Evolutionary conservation across 495 filamentous ascomycete genomes (phyloP).

Genomic region (Thermothielavioides terrestris): DNA sequence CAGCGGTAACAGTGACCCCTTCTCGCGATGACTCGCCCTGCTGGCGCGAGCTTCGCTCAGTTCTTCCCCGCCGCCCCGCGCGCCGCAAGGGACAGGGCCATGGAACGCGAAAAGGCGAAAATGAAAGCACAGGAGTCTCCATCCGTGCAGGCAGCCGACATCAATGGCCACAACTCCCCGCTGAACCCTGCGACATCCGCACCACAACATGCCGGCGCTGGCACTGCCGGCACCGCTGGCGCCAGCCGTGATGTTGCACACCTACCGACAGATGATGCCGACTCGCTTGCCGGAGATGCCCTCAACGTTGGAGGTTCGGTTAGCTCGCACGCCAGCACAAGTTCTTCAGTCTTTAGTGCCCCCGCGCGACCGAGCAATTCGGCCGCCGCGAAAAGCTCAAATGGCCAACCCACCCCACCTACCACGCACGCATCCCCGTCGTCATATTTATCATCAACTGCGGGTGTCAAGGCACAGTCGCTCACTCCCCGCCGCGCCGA

Average conservation of each 20-base stretch:
- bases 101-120: conserved; percentile 42
- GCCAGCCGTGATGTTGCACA: conserved; percentile 30
- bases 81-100: conserved; percentile 46
- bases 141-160: conserved; percentile 15
- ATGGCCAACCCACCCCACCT: conserved; percentile 62
- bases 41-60: conserved; percentile 71
- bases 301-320: conserved; percentile 57
- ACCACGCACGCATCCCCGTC: conserved; percentile 71
- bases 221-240: conserved; percentile 15
- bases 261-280: conserved; percentile 46
- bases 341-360: conserved; percentile 56
- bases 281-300: conserved; percentile 50
- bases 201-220: conserved; percentile 11
- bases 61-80: conserved; percentile 82
- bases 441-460: conserved; percentile 37
- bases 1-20: conserved; percentile 37
- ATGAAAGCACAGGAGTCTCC: conserved; percentile 29
- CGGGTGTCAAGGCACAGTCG: conserved; percentile 29
- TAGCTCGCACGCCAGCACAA: conserved; percentile 56
- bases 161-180: conserved; percentile 17
- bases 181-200: conserved; percentile 6
- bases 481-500: conserved; percentile 25
- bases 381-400: conserved; percentile 39
- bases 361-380: conserved; percentile 39
- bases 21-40: conserved; percentile 66